Evolutionary conservation across 2,329 filamentous ascomycete genomes (phyloP).

Genomic region (Cordyceps fumosorosea): DNA sequence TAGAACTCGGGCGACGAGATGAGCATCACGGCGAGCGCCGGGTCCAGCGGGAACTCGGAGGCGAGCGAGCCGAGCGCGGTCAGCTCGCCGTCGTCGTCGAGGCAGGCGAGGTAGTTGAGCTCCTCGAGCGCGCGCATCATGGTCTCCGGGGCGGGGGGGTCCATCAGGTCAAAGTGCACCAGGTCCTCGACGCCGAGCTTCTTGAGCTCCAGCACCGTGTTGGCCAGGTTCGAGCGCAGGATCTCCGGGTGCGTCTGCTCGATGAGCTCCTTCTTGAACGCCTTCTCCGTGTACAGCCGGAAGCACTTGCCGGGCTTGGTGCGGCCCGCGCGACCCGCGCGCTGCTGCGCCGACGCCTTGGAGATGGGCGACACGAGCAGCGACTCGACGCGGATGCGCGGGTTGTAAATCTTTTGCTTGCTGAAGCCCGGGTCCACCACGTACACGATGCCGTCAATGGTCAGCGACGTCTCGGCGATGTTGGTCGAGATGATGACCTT

Average conservation of each 20-base stretch:
- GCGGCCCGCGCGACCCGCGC: constrained; percentile 98
- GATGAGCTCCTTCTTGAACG: constrained; percentile 97
- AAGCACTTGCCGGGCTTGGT: constrained; percentile 98
- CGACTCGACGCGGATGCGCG: constrained; percentile 91
- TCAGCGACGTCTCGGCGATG: constrained; percentile 95
- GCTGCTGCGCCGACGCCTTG: constrained; percentile 92
- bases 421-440: constrained; percentile 99
- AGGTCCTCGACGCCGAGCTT: constrained; percentile 93
- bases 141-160: constrained; percentile 93
- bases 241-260: constrained; percentile 97
- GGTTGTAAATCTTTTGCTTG: constrained; percentile 99
- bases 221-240: constrained; percentile 86
- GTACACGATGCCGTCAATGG: constrained; percentile 97
- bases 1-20: constrained; percentile 97
- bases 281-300: constrained; percentile 87
- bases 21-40: constrained; percentile 91
- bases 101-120: constrained; percentile 91
- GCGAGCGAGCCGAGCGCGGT: constrained; percentile 80
- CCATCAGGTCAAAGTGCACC: constrained; percentile 98
- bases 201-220: constrained; percentile 92
- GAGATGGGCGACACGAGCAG: constrained; percentile 96
- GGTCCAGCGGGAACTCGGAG: constrained; percentile 93
- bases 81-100: constrained; percentile 93
- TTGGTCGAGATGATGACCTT: constrained; percentile 95
- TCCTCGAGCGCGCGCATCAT: constrained; percentile 97